Base-by-base conservation (phyloP, 2,329 filamentous ascomycete species). In the Hymenoscyphus occultus region DNA sequence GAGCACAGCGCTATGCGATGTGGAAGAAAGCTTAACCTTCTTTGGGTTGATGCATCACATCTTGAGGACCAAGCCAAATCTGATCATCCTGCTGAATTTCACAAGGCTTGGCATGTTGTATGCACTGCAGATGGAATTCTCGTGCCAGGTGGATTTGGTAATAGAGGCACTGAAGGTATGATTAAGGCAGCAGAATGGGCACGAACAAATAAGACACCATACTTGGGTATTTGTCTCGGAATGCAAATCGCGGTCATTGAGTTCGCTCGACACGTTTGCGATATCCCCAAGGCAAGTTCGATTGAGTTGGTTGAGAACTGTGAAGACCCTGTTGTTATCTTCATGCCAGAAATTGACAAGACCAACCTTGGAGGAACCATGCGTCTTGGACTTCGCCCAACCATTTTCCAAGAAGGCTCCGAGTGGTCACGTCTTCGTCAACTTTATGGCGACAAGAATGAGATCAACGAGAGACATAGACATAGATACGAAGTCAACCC, bases 401-500 rank as follows among this genome's bases (percentile, higher is more conserved):
- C 90, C 0, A 78, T 88, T 69, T 96, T 96, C 83, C 90, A 95
- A 76, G 76, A 83, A 0, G 86, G 85, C 62, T 90, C 84, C 56
- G 89, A 94, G 73, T 95, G 90, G 91, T 91, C 87, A 64, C 88
- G 88, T 70, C 83, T 96, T 32, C 88, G 92, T 16, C 84, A 85
- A 7, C 79, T 96, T 10, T 96, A 96, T 76, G 89, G 88, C 3
- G 78, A 80, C 1, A 80, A 78, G 1, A 76, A 80, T 0, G 77
- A 78, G 19, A 83, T 90, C 56, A 78, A 83, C 65, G 93, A 96
- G 81, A 86, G 93, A 60, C 93, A 97, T 77, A 87, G 93, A 66
- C 93, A 97, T 78, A 86, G 92, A 45, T 97, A 96, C 76, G 93
- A 97, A 80, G 91, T 96, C 69, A 96, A 96, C 79, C 92, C 93